These are phyloP conservation scores for Cladosporium sp. DNA, from an alignment of 2,329 filamentous ascomycete genomes.

Conservation along the genomic window DNA sequence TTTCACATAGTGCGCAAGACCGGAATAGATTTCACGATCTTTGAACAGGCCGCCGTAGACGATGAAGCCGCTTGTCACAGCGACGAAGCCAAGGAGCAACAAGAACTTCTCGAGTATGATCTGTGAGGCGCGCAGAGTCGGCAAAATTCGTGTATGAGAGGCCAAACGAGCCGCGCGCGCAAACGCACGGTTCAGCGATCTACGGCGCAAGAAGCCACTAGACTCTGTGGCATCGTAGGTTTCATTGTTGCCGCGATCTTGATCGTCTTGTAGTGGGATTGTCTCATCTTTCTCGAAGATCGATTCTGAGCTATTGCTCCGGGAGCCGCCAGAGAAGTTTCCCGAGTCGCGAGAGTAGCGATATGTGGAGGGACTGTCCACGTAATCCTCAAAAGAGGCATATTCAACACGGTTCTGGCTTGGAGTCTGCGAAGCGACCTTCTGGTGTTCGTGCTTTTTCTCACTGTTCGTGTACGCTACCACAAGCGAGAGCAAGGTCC, in stretches of 20 bases:
- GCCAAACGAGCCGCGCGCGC: constrained; percentile 29
- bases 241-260: constrained; percentile 48
- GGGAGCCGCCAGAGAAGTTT: constrained; percentile 32
- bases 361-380: constrained; percentile 26
- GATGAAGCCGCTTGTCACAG: constrained; percentile 70
- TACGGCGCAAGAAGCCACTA: constrained; percentile 47
- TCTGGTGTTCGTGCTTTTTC: not conserved
- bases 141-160: constrained; percentile 56
- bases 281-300: constrained; percentile 30
- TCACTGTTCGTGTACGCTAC: constrained; percentile 52
- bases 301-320: constrained; percentile 37
- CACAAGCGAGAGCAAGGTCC: constrained; percentile 69
- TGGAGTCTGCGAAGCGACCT: too few relatives aligned
- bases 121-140: constrained; percentile 62
- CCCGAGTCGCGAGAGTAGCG: constrained; percentile 48
- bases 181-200: constrained; percentile 27
- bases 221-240: constrained; percentile 34
- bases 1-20: constrained; percentile 91
- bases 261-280: constrained; percentile 21
- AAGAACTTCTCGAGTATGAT: constrained; percentile 73
- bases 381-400: constrained; percentile 26
- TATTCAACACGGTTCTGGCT: constrained; percentile 36
- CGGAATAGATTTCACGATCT: constrained; percentile 67
- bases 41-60: constrained; percentile 78
- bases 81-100: constrained; percentile 74